Evolutionary conservation across 2,329 filamentous ascomycete species (phyloP).

Genomic region (Xylaria sp.): DNA sequence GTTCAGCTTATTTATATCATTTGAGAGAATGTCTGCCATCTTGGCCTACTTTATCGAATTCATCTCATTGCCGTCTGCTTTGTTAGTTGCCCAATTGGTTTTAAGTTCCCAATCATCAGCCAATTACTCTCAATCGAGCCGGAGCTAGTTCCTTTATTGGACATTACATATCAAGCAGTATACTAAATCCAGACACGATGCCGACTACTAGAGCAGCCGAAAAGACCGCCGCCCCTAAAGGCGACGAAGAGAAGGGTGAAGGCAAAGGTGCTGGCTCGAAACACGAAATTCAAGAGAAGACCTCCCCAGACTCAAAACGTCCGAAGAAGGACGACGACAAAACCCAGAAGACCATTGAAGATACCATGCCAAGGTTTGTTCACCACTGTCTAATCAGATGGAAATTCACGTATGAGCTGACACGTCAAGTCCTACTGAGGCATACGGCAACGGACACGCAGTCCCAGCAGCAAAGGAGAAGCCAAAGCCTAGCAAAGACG

Average conservation of each 20-base stretch:
- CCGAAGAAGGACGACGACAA: slow-evolving; percentile 49
- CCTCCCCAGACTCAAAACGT: slow-evolving; percentile 53
- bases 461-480: slow-evolving; percentile 28
- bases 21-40: not conserved
- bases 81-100: not conserved
- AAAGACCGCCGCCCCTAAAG: slow-evolving; percentile 28
- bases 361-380: slow-evolving; percentile 53
- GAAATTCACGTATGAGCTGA: slow-evolving; percentile 24
- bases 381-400: not conserved
- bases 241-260: slow-evolving; percentile 21
- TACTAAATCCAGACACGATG: slow-evolving; percentile 29
- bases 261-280: slow-evolving; percentile 48
- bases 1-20: not conserved
- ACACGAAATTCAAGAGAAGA: slow-evolving; percentile 48
- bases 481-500: slow-evolving; percentile 16
- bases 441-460: slow-evolving; percentile 38
- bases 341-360: slow-evolving; percentile 64
- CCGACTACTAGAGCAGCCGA: slow-evolving; percentile 42
- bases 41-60: not conserved
- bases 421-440: slow-evolving; percentile 39
- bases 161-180: not conserved
- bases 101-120: not conserved
- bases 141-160: not conserved
- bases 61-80: not conserved
- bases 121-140: not conserved